Evolutionary conservation across 2,329 filamentous ascomycete species (phyloP), one percentile per base, ranked within the genome.

Genomic region (Waltergamsia citrina): DNA sequence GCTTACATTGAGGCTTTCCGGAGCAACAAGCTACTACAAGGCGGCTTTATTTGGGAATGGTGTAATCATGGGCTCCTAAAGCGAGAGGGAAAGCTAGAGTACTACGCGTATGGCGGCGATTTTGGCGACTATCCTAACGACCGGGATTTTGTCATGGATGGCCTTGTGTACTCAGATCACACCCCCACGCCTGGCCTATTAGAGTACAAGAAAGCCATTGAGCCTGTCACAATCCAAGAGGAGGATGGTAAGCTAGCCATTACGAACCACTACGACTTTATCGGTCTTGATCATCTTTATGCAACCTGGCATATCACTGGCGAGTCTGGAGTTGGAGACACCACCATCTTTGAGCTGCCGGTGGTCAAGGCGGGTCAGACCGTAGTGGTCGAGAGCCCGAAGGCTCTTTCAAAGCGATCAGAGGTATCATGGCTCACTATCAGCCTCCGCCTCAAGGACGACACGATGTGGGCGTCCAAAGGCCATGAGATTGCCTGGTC

Each of bases 1-100:
- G 79, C 84, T 39, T 85, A 85, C 40, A 59, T 81, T 10, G 69
- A 80, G 6, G 65, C 69, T 0, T 85, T 83, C 50, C 71, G 76
- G 45, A 64, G 67, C 28, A 65, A 61, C 20, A 49, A 51, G 0
- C 41, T 51, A 0, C 45, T 61, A 0, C 78, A 82, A 55, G 79
- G 80, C 5, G 80, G 79, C 0, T 75, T 72, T 23, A 66, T 78
- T 3, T 79, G 74, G 74, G 74, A 79, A 44, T 79, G 74, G 74
- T 67, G 65, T 0, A 78, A 76, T 38, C 73, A 35, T 8, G 47
- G 67, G 39, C 43, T 74, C 39, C 49, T 69, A 5, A 58, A 60
- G 7, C 57, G 57, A 31, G 60, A 56, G 7, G 46, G 56, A 25
- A 55, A 63, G 15, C 55, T 59, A 26, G 54, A 60, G 30, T 72